These are phyloP conservation scores for Monosporozyma servazzii DNA, from an alignment of 805 yeast species.

Conservation along the genomic window DNA sequence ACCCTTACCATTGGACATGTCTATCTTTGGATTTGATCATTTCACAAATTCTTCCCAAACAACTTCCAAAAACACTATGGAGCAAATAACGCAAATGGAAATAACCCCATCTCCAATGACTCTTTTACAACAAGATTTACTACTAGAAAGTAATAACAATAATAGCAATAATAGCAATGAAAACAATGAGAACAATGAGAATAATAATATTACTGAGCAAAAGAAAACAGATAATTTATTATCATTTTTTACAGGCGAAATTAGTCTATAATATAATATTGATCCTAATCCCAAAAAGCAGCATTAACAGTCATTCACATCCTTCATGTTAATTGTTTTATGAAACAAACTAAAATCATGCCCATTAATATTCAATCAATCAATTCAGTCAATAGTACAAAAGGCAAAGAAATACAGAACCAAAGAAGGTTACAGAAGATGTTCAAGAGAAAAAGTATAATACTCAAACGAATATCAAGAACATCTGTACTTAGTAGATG, in stretches of 20 bases:
- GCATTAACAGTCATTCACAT: too few species aligned
- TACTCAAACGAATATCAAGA: too few species aligned
- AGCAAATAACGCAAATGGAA: neutral
- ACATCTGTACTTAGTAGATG: too few species aligned
- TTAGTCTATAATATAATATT: neutral
- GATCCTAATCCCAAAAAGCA: too few species aligned
- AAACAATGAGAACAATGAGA: neutral
- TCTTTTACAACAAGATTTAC: neutral
- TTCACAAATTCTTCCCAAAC: neutral
- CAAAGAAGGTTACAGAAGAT: neutral
- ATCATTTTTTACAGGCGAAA: neutral
- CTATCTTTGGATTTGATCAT: constrained; percentile 3
- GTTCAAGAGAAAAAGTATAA: neutral
- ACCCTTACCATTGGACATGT: neutral
- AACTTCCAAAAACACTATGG: neutral
- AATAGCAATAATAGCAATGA: neutral
- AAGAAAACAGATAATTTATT: neutral
- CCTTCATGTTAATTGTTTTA: too few species aligned
- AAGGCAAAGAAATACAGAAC: neutral
- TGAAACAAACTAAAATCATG: too few species aligned
- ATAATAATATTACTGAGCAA: neutral
- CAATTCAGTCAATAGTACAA: neutral
- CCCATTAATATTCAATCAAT: neutral
- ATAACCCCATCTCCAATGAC: neutral
- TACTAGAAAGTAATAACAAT: neutral